Percentiles rank a stretch among this genome's conserved stretches.
phyloP scores from a whole-genome alignment of 1,139 yeast species.

The Kurtzmaniella quercitrusa region DNA sequence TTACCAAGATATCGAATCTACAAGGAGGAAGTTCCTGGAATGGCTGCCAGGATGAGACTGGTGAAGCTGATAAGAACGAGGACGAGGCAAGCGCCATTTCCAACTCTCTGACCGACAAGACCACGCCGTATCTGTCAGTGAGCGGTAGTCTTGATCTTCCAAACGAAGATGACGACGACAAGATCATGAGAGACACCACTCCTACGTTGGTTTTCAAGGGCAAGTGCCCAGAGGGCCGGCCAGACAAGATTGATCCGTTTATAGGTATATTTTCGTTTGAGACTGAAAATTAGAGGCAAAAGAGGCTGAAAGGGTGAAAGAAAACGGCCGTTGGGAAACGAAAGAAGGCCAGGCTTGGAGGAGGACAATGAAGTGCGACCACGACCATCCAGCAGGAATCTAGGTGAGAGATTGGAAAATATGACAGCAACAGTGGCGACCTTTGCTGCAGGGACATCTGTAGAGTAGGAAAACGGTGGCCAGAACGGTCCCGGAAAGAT shows the following conservation, averaged over 20 bases:
- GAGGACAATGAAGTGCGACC: no score
- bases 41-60: neutral
- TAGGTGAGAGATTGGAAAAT: no score
- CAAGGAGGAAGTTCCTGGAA: conserved; percentile 4
- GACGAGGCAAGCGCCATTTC: neutral
- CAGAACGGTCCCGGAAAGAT: no score
- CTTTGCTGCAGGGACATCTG: no score
- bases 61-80: neutral
- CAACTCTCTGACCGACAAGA: neutral
- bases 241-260: conserved; percentile 51
- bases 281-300: conserved; percentile 24
- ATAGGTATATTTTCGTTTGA: conserved; percentile 56
- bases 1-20: conserved; percentile 41
- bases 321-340: neutral
- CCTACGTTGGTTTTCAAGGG: conserved; percentile 52
- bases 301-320: neutral
- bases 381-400: no score
- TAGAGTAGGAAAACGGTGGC: no score
- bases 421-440: no score
- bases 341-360: neutral
- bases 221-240: conserved; percentile 51
- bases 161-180: conserved; percentile 3
- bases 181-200: conserved; percentile 5
- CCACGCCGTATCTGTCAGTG: conserved; percentile 3
- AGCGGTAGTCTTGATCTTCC: conserved; percentile 1